These are phyloP conservation scores for Polytrichum formosum DNA, from an alignment of 225 moss, liverwort and hornwort genomes.

Conservation along the genomic window DNA sequence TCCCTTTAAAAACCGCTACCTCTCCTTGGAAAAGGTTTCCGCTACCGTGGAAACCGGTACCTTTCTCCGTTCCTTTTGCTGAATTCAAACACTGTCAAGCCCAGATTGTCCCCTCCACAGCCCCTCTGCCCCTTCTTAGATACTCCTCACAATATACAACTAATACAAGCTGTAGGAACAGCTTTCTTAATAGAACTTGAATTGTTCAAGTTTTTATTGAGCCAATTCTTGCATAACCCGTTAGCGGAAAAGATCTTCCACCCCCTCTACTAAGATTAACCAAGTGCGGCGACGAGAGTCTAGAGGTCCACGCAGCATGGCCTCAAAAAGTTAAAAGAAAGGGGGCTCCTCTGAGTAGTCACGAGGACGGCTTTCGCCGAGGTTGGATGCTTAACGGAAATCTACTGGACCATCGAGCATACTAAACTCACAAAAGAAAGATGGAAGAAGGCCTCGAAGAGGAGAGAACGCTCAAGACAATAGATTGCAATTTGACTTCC, in stretches of 20 bases:
- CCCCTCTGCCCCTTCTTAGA: conserved; percentile 8
- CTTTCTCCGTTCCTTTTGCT: not conserved
- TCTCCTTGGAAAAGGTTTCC: not conserved
- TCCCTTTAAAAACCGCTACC: conserved; percentile 17
- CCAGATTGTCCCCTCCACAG: not conserved
- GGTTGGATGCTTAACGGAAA: conserved; percentile 32
- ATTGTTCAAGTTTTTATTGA: conserved; percentile 3
- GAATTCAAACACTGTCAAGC: conserved; percentile 7
- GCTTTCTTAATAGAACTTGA: conserved; percentile 20
- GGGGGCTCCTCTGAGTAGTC: conserved; percentile 8
- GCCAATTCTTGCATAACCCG: not conserved
- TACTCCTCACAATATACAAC: too few species aligned
- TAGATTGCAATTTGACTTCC: not conserved
- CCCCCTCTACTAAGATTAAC: conserved; percentile 57
- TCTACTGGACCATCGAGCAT: conserved; percentile 28
- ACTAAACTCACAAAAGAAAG: not conserved
- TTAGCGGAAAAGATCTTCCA: conserved; percentile 63
- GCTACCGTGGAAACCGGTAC: not conserved
- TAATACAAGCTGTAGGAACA: not conserved
- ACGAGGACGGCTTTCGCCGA: conserved; percentile 20
- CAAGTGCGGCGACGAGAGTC: conserved; percentile 55
- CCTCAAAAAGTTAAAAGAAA: conserved; percentile 31
- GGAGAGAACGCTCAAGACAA: not conserved
- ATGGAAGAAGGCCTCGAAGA: not conserved
- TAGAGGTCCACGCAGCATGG: conserved; percentile 58